phyloP scores from a whole-genome alignment of 116 monocot genomes.

The Trichopus zeylanicus region DNA sequence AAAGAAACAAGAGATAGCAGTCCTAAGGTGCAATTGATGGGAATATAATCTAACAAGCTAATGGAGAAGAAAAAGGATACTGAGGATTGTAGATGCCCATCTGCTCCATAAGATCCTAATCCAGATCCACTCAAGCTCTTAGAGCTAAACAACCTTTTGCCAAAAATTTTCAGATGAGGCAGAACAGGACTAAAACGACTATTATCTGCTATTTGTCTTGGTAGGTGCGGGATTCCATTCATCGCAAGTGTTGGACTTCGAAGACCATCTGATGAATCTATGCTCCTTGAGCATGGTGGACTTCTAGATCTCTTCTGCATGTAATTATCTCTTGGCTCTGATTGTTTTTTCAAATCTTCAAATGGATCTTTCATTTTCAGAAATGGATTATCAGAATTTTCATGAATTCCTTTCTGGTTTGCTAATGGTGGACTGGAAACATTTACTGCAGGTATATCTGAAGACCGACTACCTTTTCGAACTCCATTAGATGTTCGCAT shows the following conservation, averaged over 20 bases:
- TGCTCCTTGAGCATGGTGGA: conserved; percentile 12
- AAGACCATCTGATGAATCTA: conserved; percentile 20
- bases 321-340: conserved; percentile 12
- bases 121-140: conserved; percentile 17
- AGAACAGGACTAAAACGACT: conserved; percentile 12
- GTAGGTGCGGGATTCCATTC: conserved; percentile 24
- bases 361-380: conserved; percentile 8
- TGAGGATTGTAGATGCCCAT: conserved; percentile 23
- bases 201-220: conserved; percentile 13
- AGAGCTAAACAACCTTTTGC: conserved; percentile 3
- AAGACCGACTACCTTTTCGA: conserved; percentile 9
- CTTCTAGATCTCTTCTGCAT: conserved; percentile 4
- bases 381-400: conserved; percentile 13
- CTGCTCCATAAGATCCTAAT: conserved; percentile 15
- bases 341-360: conserved; percentile 6
- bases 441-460: conserved; percentile 12
- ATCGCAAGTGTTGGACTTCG: conserved; percentile 63
- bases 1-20: too few species aligned
- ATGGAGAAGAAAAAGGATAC: conserved; percentile 47
- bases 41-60: background rate
- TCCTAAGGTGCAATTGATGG: background rate
- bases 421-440: conserved; percentile 10
- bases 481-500: conserved; percentile 12
- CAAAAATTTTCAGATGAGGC: background rate
- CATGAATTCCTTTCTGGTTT: conserved; percentile 6